A percentile compares a stretch with the other conserved stretches of the same genome.
Evolutionary conservation across 306 rosid genomes (phyloP).

Genomic region (Sechiopsis laciniata): DNA sequence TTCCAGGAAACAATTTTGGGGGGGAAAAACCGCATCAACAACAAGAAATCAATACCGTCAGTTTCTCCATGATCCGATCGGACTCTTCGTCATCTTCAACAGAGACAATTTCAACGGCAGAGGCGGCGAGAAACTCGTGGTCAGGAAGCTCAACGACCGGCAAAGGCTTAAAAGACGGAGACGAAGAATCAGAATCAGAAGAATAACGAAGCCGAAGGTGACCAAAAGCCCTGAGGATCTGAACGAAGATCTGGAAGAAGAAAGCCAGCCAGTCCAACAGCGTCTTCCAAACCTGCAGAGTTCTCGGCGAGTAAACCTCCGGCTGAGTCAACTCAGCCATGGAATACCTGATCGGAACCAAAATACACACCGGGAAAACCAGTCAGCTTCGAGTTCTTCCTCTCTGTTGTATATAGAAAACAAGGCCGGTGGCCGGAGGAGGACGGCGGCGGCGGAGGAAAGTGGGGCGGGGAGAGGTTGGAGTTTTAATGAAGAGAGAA

Average conservation of each 20-base stretch:
- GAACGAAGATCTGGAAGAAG: constrained; percentile 86
- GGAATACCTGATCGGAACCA: not conserved
- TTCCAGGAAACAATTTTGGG: not conserved
- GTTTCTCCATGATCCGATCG: no score
- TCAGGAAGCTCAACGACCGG: constrained; percentile 65
- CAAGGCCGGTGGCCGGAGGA: not conserved
- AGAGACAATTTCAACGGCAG: constrained; percentile 49
- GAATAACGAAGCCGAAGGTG: constrained; percentile 75
- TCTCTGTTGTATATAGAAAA: not conserved
- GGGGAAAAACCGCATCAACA: not conserved
- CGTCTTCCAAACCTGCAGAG: constrained; percentile 69
- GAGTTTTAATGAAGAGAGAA: not conserved
- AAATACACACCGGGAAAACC: not conserved
- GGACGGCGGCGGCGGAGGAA: not conserved
- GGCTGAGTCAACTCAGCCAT: constrained; percentile 94
- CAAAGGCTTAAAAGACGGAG: constrained; percentile 61
- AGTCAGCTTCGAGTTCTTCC: not conserved
- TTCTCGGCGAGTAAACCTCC: constrained; percentile 62
- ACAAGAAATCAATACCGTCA: constrained; percentile 11
- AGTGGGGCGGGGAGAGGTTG: not conserved
- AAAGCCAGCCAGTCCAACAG: constrained; percentile 67
- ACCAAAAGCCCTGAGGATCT: constrained; percentile 66
- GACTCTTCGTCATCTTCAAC: constrained; percentile 2
- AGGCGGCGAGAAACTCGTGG: constrained; percentile 36
- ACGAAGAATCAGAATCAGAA: constrained; percentile 42